phyloP scores from a whole-genome alignment of 2,329 filamentous ascomycete genomes.

The Pezicula radicicola region DNA sequence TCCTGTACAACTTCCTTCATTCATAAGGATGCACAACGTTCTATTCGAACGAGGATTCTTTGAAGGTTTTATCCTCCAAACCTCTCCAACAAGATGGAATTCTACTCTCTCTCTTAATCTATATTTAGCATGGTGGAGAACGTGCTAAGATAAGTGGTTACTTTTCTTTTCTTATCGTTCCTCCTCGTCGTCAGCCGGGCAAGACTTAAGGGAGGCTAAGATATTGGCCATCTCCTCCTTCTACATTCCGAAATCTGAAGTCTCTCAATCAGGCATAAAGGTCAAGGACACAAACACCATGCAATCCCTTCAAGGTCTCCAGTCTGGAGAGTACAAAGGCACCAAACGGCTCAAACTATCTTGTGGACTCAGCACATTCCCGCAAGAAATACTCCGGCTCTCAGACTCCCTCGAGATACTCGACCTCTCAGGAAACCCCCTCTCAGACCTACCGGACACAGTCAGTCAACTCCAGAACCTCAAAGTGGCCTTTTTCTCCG shows the following conservation, averaged over 20 bases:
- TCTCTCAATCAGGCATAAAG: too few species aligned
- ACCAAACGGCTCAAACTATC: conserved; percentile 24
- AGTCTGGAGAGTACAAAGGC: conserved; percentile 21
- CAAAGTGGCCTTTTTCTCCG: conserved; percentile 43
- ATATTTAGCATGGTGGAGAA: background rate
- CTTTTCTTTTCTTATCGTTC: conserved; percentile 4
- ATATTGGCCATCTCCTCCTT: too few species aligned
- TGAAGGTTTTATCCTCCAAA: too few species aligned
- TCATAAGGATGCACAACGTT: too few species aligned
- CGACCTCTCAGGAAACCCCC: conserved; percentile 43
- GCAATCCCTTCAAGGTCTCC: conserved; percentile 9
- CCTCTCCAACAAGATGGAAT: too few species aligned
- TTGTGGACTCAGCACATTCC: conserved; percentile 29
- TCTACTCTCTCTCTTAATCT: too few species aligned
- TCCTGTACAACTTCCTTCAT: too few species aligned
- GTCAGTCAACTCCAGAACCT: conserved; percentile 39
- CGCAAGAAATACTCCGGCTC: conserved; percentile 36
- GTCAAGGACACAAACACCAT: background rate
- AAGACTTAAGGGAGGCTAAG: too few species aligned
- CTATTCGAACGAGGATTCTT: too few species aligned
- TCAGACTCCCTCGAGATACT: conserved; percentile 40
- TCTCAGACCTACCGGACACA: conserved; percentile 37
- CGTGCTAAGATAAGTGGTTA: conserved; percentile 14
- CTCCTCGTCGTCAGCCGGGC: conserved; percentile 6
- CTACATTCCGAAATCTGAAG: too few species aligned